These are phyloP conservation scores for Myxozyma neglecta DNA, from an alignment of 805 yeast genomes.

Conservation along the genomic window DNA sequence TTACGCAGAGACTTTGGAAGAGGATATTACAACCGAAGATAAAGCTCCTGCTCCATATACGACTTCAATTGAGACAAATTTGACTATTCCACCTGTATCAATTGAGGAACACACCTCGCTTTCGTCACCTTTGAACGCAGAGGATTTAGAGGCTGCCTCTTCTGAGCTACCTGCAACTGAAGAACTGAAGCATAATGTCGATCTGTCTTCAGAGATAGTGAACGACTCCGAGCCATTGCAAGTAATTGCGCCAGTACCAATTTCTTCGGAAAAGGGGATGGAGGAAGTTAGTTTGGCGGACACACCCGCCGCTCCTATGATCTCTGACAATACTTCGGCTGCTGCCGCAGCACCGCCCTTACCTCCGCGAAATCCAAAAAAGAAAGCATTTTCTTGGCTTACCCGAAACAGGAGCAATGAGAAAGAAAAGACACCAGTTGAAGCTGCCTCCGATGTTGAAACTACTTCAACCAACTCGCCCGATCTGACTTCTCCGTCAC, in stretches of 20 bases:
- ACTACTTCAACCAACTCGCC: background rate
- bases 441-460: background rate
- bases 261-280: constrained; percentile 9
- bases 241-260: constrained; percentile 5
- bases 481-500: background rate
- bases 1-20: background rate
- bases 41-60: background rate
- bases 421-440: background rate
- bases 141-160: constrained; percentile 2
- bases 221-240: background rate
- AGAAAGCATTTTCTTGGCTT: constrained; percentile 38
- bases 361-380: constrained; percentile 21
- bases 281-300: constrained; percentile 25
- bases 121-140: background rate
- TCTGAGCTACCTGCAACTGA: constrained; percentile 3
- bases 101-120: background rate
- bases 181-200: background rate
- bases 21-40: background rate
- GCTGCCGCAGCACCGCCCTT: constrained; percentile 18
- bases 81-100: background rate
- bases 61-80: background rate
- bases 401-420: constrained; percentile 9
- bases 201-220: no score
- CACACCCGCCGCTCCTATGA: background rate
- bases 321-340: background rate